Conservation (phyloP, 768 basidiomycete species). For the Fomitopsis pulvina region DNA sequence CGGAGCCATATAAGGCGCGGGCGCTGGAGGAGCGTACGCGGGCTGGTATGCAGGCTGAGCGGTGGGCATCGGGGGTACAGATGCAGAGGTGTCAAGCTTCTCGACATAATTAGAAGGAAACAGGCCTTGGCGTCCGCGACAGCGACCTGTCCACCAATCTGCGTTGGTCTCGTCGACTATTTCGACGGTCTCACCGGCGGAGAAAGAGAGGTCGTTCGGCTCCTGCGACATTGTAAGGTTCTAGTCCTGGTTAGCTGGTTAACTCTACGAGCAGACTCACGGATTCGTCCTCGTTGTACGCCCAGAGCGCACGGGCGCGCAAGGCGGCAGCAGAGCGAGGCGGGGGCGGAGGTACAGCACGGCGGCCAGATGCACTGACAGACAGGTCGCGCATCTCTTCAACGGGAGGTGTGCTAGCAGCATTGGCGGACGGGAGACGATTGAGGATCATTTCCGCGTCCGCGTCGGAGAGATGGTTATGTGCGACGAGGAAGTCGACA, state of each 20-base stretch:
- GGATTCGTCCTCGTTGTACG: constrained; percentile 53
- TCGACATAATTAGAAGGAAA: constrained; percentile 78
- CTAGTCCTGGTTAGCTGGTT: constrained; percentile 7
- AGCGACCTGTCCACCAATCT: constrained; percentile 82
- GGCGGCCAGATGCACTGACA: constrained; percentile 5
- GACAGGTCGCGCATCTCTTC: constrained; percentile 13
- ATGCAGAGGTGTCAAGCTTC: constrained; percentile 31
- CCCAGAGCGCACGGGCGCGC: constrained; percentile 55
- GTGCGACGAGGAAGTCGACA: constrained; percentile 36
- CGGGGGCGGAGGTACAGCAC: constrained; percentile 13
- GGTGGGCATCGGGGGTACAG: constrained; percentile 14
- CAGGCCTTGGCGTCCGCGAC: constrained; percentile 59
- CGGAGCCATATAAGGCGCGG: constrained; percentile 1
- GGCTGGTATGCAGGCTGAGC: constrained; percentile 8
- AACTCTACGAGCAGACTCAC: constrained; percentile 25
- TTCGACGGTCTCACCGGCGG: constrained; percentile 69
- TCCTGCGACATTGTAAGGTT: constrained; percentile 38
- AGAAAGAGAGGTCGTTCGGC: constrained; percentile 73
- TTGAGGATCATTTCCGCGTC: constrained; percentile 34
- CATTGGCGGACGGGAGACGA: constrained; percentile 24
- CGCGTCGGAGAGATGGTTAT: constrained; percentile 33
- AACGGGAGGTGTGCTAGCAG: constrained; percentile 1
- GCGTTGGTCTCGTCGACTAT: constrained; percentile 72
- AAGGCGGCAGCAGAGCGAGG: constrained; percentile 12
- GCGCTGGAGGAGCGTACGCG: constrained; percentile 19